Base-by-base conservation (phyloP, 2,329 filamentous ascomycete genomes). In the Fusarium devonianum region DNA sequence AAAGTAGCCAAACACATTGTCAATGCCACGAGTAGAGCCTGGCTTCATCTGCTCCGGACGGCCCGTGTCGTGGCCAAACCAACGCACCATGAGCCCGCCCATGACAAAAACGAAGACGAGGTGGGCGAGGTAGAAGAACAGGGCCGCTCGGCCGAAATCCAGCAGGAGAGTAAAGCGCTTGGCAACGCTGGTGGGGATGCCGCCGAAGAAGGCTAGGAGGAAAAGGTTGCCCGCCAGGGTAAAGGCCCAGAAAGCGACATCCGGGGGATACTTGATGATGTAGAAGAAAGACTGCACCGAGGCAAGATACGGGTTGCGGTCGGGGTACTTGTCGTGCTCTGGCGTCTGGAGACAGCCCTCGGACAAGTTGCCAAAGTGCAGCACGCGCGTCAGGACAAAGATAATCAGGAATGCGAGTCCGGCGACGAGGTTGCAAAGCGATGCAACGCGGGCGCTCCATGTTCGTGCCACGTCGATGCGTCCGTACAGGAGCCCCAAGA, bases 51-150 rank as follows among this genome's bases (percentile, higher is more conserved):
- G 64, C 13, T 68, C 60, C 3, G 53, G 41, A 3, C 63, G 44
- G 5, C 53, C 70, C 2, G 67, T 64, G 1, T 71, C 67, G 22
- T 69, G 67, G 0, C 76, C 76, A 8, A 75, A 70, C n/a, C 64
- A 43, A 0, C 32, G 37, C 3, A 71, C 56, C 21, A 71, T 37
- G 4, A 66, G 4, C 1, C 34, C 17, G 2, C 64, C 67, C 0
- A 71, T 21, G 2, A 45, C 32, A 16, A 74, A 67, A 4, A 75
- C 49, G 2, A 74, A 26, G 12, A 71, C 26, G 26, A 76, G 55
- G 43, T 78, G 75, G 2, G 63, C 51, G 5, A 77, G 50, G 57
- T 78, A 78, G 38, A 78, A 78, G 65, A 78, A 78, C 4, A 78
- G 55, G 0, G 76, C 74, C 0, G 75, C 75, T n/a, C 70, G 71